phyloP scores from a whole-genome alignment of 805 yeast species.

The Wickerhamomyces queroliae region DNA sequence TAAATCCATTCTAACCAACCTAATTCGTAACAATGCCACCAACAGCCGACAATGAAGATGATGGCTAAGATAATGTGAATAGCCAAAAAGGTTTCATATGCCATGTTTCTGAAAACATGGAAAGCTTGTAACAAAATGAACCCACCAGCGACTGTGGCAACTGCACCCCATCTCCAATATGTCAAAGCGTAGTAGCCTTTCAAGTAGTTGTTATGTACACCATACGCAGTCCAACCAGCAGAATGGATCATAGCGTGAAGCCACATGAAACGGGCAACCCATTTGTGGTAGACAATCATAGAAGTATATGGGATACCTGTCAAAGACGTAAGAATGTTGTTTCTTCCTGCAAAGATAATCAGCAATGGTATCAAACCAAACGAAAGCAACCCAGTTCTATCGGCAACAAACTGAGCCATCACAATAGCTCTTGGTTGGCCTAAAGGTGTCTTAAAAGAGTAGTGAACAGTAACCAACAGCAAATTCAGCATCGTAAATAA shows the following conservation, averaged over 20 bases:
- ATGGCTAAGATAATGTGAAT: conserved; percentile 53
- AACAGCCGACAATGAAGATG: conserved; percentile 46
- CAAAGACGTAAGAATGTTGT: conserved; percentile 52
- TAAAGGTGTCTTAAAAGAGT: conserved; percentile 1
- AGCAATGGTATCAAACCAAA: conserved; percentile 44
- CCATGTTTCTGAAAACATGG: conserved; percentile 41
- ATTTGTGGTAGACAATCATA: conserved; percentile 62
- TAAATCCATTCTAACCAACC: conserved; percentile 52
- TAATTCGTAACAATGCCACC: conserved; percentile 48
- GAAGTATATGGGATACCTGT: conserved; percentile 63
- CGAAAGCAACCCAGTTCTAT: conserved; percentile 19
- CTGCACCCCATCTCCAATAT: conserved; percentile 32
- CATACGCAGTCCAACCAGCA: conserved; percentile 14
- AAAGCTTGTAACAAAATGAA: conserved; percentile 43
- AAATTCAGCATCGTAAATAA: conserved; percentile 24
- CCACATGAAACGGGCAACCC: conserved; percentile 43
- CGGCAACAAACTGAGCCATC: conserved; percentile 7
- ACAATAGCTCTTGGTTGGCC: background rate
- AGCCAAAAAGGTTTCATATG: conserved; percentile 58
- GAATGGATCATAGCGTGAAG: conserved; percentile 17
- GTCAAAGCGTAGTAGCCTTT: conserved; percentile 3
- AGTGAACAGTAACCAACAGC: conserved; percentile 9
- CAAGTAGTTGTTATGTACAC: conserved; percentile 2
- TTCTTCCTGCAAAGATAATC: conserved; percentile 64
- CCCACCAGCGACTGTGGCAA: conserved; percentile 38